These are phyloP conservation scores for Moniliella sp. DNA, from an alignment of 1,284 basidiomycete genomes.

Conservation along the genomic window DNA sequence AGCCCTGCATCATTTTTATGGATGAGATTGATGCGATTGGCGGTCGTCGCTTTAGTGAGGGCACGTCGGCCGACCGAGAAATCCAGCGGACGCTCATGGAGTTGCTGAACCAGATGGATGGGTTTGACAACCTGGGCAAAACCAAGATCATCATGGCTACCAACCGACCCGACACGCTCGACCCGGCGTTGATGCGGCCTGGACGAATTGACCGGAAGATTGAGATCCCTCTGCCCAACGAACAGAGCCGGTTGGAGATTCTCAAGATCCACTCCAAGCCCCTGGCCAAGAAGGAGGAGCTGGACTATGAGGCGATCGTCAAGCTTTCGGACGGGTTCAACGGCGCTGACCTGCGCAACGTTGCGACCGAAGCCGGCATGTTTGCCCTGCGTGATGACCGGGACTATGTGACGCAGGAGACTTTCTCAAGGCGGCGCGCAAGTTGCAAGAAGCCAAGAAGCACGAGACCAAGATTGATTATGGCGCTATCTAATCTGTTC, in stretches of 20 bases:
- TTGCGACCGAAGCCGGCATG: constrained; percentile 95
- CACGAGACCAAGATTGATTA: constrained; percentile 33
- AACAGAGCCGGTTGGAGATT: constrained; percentile 78
- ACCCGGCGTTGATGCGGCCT: constrained; percentile 83
- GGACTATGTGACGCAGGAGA: constrained; percentile 49
- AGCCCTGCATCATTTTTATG: constrained; percentile 96
- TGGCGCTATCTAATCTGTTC: constrained; percentile 13
- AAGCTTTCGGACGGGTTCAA: constrained; percentile 38
- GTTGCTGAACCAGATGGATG: constrained; percentile 94
- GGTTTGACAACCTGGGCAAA: constrained; percentile 81
- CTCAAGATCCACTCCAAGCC: constrained; percentile 87
- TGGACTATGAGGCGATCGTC: constrained; percentile 66
- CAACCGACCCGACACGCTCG: constrained; percentile 47
- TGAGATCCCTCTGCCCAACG: constrained; percentile 90
- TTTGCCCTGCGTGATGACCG: constrained; percentile 87
- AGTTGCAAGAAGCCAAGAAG: constrained; percentile 52
- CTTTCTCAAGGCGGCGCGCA: constrained; percentile 87
- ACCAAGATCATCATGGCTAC: constrained; percentile 84
- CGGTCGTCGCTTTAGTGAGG: constrained; percentile 77
- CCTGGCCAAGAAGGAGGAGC: constrained; percentile 60
- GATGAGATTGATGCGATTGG: constrained; percentile 56
- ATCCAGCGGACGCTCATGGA: constrained; percentile 98
- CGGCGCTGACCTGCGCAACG: constrained; percentile 60
- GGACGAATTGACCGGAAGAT: constrained; percentile 93
- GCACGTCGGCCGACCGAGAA: constrained; percentile 90